These are phyloP conservation scores for Aspergillus ruber DNA, from an alignment of 2,329 filamentous ascomycete species.

Conservation along the genomic window DNA sequence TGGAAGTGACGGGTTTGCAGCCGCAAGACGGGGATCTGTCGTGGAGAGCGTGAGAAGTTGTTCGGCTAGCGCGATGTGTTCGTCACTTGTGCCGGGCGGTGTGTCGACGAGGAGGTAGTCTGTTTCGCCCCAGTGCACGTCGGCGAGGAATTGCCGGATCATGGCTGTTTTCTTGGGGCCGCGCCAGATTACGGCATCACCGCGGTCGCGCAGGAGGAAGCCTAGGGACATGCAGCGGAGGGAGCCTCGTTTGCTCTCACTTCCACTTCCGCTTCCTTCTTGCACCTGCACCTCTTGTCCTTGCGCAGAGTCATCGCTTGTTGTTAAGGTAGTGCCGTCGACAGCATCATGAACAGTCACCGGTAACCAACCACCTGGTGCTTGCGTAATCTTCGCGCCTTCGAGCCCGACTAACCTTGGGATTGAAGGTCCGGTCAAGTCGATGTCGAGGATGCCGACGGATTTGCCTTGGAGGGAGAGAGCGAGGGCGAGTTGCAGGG, in stretches of 20 bases:
- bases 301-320: not conserved
- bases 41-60: constrained; percentile 56
- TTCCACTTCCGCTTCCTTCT: constrained; percentile 9
- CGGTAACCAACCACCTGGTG: constrained; percentile 85
- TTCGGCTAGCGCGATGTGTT: constrained; percentile 92
- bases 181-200: constrained; percentile 93
- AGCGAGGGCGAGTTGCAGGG: constrained; percentile 87
- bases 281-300: constrained; percentile 6
- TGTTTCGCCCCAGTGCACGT: constrained; percentile 79
- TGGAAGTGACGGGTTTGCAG: constrained; percentile 28
- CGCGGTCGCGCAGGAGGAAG: constrained; percentile 74
- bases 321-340: constrained; percentile 5
- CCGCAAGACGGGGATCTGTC: constrained; percentile 15
- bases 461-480: constrained; percentile 78
- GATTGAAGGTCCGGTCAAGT: constrained; percentile 93
- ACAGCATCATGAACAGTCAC: constrained; percentile 67
- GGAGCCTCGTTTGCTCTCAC: constrained; percentile 27
- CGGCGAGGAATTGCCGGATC: constrained; percentile 91
- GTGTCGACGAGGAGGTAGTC: constrained; percentile 95
- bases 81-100: constrained; percentile 90
- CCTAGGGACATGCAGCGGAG: constrained; percentile 80
- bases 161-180: constrained; percentile 99
- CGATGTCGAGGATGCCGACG: constrained; percentile 91
- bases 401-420: constrained; percentile 91
- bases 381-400: constrained; percentile 80